Percentiles rank a stretch among this genome's conserved stretches.
Conservation (phyloP, 163 green algal genomes). For the Chloroidium sp. region DNA sequence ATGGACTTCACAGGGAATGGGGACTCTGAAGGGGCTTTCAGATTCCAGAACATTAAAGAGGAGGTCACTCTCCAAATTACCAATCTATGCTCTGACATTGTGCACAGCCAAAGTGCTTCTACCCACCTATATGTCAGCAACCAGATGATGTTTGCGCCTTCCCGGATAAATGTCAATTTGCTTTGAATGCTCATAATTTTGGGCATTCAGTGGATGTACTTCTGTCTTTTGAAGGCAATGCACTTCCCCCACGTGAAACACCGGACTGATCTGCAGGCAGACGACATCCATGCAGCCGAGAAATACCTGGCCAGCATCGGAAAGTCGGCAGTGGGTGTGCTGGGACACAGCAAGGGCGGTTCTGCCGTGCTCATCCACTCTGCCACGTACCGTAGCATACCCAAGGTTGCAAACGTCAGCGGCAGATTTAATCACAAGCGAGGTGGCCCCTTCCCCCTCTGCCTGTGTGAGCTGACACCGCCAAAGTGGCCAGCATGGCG, state of each 20-base stretch:
- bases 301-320: conserved; percentile 19
- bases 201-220: too few species aligned
- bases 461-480: background rate
- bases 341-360: conserved; percentile 56
- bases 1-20: conserved; percentile 56
- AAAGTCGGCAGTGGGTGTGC: conserved; percentile 18
- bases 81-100: background rate
- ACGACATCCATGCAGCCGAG: conserved; percentile 37
- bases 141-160: background rate
- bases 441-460: background rate
- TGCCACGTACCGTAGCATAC: conserved; percentile 38
- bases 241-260: too few species aligned
- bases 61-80: conserved; percentile 17
- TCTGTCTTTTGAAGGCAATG: too few species aligned
- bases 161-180: background rate
- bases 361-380: conserved; percentile 46
- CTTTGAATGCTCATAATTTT: background rate
- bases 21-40: conserved; percentile 32
- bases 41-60: conserved; percentile 15
- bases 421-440: conserved; percentile 20
- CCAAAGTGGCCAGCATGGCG: too few species aligned
- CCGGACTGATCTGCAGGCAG: conserved; percentile 6
- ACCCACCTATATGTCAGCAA: background rate
- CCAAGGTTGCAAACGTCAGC: conserved; percentile 43
- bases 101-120: background rate